phyloP scores from a whole-genome alignment of 2,329 filamentous ascomycete genomes.

The Teratosphaeria gauchensis region DNA sequence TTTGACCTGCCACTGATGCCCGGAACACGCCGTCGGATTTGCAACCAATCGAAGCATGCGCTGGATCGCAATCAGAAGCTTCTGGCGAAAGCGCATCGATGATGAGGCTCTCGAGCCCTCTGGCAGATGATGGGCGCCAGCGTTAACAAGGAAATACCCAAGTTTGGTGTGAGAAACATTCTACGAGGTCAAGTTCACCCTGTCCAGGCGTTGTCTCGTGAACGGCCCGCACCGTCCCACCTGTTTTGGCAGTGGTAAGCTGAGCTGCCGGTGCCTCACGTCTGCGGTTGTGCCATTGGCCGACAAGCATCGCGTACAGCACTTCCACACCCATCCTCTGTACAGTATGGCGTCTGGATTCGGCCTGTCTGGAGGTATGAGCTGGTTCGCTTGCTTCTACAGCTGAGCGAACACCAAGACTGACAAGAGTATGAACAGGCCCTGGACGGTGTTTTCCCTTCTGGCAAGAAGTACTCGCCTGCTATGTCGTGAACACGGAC shows the following conservation, averaged over 20 bases:
- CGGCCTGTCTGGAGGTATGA: slow-evolving; percentile 3
- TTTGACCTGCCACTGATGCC: background rate
- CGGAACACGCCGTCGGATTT: background rate
- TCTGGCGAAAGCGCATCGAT: background rate
- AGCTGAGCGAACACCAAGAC: background rate
- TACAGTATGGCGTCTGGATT: slow-evolving; percentile 4
- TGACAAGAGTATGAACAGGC: slow-evolving; percentile 35
- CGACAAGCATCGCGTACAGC: background rate
- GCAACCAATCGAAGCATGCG: background rate
- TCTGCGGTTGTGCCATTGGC: background rate
- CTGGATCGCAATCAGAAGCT: background rate
- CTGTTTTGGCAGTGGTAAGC: background rate
- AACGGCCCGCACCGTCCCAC: background rate
- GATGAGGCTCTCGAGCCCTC: background rate
- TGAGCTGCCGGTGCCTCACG: background rate
- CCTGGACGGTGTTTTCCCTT: slow-evolving; percentile 89
- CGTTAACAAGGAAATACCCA: too few species aligned
- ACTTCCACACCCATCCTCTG: background rate
- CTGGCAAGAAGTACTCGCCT: slow-evolving; percentile 98
- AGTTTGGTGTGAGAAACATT: too few species aligned
- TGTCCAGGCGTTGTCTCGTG: too few species aligned
- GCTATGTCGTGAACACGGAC: slow-evolving; percentile 90
- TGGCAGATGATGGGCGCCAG: too few species aligned
- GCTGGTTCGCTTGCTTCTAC: background rate
- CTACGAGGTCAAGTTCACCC: too few species aligned